Evolutionary conservation across 495 filamentous ascomycete genomes (phyloP).

Genomic region (Penicillium ochrochloron): DNA sequence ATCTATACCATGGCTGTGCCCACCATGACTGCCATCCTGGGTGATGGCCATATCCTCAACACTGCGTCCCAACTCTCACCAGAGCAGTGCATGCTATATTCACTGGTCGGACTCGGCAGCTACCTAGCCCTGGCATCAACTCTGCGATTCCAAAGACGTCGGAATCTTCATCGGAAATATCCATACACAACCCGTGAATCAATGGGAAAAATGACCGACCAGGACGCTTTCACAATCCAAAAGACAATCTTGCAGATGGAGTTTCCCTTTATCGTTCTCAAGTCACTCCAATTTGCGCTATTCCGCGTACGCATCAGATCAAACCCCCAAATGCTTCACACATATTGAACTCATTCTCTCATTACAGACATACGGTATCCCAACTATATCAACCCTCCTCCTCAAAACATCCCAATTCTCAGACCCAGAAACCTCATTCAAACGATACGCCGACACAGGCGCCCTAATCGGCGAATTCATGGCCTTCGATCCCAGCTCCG

Average conservation of each 20-base stretch:
- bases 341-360: conserved; percentile 4
- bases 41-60: neutral
- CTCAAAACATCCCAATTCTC: conserved; percentile 62
- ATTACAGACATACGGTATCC: conserved; percentile 66
- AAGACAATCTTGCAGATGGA: conserved; percentile 52
- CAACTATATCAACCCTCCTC: conserved; percentile 62
- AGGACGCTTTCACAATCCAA: conserved; percentile 62
- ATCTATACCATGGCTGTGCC: conserved; percentile 11
- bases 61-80: conserved; percentile 4
- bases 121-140: conserved; percentile 32
- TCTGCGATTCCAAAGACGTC: conserved; percentile 54
- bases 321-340: neutral
- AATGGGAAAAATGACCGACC: conserved; percentile 59
- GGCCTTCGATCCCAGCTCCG: conserved; percentile 49
- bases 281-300: conserved; percentile 64
- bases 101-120: conserved; percentile 13
- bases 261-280: conserved; percentile 58
- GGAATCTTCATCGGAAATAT: conserved; percentile 46
- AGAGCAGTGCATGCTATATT: conserved; percentile 13
- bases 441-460: conserved; percentile 67
- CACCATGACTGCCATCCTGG: neutral
- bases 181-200: conserved; percentile 54
- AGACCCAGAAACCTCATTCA: conserved; percentile 52
- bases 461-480: conserved; percentile 62
- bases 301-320: conserved; percentile 50